phyloP scores from a whole-genome alignment of 257 asterid genomes.

The Parsonsia alboflavescens region DNA sequence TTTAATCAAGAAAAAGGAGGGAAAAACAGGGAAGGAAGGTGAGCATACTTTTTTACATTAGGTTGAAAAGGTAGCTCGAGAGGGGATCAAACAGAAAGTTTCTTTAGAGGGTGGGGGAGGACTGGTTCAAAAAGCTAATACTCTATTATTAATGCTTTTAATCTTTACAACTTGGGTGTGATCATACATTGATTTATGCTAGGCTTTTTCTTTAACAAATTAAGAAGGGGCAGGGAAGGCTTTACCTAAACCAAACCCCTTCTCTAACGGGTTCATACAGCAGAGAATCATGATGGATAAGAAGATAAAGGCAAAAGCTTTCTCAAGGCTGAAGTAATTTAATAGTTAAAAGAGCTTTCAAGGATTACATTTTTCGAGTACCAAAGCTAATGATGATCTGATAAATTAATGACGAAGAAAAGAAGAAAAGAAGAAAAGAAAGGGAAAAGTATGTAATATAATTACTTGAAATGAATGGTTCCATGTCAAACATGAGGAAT shows the following conservation, averaged over 20 bases:
- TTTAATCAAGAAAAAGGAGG: conserved; percentile 16
- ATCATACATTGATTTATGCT: conserved; percentile 25
- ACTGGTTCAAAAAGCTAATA: conserved; percentile 14
- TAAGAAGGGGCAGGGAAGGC: background rate
- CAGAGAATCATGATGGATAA: conserved; percentile 22
- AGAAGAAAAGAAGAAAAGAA: background rate
- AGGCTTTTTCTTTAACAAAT: background rate
- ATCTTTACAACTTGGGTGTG: conserved; percentile 32
- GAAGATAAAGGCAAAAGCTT: background rate
- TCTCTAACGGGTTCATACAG: background rate
- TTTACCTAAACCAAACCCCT: conserved; percentile 25
- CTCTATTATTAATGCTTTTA: conserved; percentile 4
- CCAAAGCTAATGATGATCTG: background rate
- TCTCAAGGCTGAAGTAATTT: conserved; percentile 7
- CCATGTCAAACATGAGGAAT: background rate
- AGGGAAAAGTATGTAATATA: background rate
- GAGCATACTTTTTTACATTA: conserved; percentile 3
- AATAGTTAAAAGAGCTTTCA: background rate
- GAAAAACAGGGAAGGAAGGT: conserved; percentile 18
- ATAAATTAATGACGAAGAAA: background rate
- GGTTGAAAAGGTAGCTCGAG: conserved; percentile 15
- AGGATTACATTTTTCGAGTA: conserved; percentile 1
- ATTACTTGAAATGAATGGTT: background rate
- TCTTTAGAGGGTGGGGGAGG: conserved; percentile 4
- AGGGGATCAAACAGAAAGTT: background rate